These are phyloP conservation scores for Musa acuminata DNA, from an alignment of 176 grass and related monocot species.

Conservation along the genomic window DNA sequence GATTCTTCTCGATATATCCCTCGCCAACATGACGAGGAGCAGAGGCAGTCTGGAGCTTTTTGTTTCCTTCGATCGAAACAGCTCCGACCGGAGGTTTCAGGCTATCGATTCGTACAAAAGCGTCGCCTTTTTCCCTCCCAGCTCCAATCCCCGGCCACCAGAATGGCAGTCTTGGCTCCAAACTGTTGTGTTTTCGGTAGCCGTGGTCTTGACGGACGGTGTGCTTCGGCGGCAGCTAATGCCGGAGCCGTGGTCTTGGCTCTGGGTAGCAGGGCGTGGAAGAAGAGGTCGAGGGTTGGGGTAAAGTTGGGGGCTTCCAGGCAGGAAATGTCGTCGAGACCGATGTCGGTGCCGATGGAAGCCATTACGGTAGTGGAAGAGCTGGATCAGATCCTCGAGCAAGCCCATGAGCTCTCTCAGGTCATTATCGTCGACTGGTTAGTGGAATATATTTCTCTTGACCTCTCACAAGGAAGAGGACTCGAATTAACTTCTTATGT, in stretches of 20 bases:
- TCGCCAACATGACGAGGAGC: too few relatives aligned
- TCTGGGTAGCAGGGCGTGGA: background rate
- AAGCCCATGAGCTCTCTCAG: constrained; percentile 41
- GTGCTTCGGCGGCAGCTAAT: background rate
- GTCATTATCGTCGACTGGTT: constrained; percentile 84
- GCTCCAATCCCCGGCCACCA: background rate
- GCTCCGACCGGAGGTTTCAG: too few relatives aligned
- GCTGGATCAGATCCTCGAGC: constrained; percentile 51
- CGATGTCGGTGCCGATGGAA: constrained; percentile 58
- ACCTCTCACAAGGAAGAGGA: too few relatives aligned
- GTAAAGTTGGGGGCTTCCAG: constrained; percentile 40
- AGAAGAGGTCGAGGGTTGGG: background rate
- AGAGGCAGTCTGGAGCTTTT: too few relatives aligned
- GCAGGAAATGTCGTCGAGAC: constrained; percentile 47
- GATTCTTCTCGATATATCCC: too few relatives aligned
- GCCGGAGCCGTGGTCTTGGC: background rate
- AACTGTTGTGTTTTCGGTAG: background rate
- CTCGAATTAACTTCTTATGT: too few relatives aligned
- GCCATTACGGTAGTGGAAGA: constrained; percentile 61
- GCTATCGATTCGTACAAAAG: background rate
- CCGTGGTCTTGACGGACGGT: background rate
- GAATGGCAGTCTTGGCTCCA: constrained; percentile 1
- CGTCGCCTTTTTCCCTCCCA: background rate
- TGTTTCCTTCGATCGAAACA: too few relatives aligned
- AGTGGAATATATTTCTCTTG: background rate